Conservation (phyloP, 164 flowering plant genomes). For the Macadamia integrifolia region DNA sequence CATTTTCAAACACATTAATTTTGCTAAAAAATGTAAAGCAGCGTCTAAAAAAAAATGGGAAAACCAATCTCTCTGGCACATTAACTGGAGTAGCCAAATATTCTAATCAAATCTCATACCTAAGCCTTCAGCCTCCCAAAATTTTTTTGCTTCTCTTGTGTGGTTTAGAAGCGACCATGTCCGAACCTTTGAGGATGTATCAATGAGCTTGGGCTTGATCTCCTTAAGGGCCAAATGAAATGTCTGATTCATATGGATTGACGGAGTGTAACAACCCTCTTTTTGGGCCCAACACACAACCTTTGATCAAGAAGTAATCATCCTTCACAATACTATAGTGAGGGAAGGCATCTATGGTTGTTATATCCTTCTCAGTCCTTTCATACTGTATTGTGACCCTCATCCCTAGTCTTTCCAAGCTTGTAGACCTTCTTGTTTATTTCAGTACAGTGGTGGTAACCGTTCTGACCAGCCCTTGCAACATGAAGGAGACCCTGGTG, state of each 20-base stretch:
- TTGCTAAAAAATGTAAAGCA: not conserved
- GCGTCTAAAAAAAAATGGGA: not conserved
- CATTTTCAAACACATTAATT: not conserved
- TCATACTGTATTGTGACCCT: conserved; percentile 42
- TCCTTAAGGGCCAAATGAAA: conserved; percentile 70
- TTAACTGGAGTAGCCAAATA: not conserved
- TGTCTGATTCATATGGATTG: conserved; percentile 65
- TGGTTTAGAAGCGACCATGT: conserved; percentile 86
- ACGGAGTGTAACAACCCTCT: conserved; percentile 78
- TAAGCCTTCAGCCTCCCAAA: conserved; percentile 52
- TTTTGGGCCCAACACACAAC: conserved; percentile 80
- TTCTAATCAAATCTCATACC: not conserved
- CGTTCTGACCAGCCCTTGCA: conserved; percentile 87
- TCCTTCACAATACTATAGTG: conserved; percentile 81
- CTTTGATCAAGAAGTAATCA: conserved; percentile 68
- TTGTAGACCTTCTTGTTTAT: conserved; percentile 83
- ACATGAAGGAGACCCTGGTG: conserved; percentile 78
- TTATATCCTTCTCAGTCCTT: conserved; percentile 82
- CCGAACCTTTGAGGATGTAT: conserved; percentile 85
- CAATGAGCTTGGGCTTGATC: conserved; percentile 74
- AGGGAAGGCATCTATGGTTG: conserved; percentile 84
- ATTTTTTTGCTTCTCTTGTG: conserved; percentile 69
- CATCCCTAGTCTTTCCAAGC: conserved; percentile 67
- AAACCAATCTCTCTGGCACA: not conserved
- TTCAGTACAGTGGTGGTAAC: conserved; percentile 80